phyloP scores from a whole-genome alignment of 2,329 filamentous ascomycete genomes.

The Coniochaeta prunicola region DNA sequence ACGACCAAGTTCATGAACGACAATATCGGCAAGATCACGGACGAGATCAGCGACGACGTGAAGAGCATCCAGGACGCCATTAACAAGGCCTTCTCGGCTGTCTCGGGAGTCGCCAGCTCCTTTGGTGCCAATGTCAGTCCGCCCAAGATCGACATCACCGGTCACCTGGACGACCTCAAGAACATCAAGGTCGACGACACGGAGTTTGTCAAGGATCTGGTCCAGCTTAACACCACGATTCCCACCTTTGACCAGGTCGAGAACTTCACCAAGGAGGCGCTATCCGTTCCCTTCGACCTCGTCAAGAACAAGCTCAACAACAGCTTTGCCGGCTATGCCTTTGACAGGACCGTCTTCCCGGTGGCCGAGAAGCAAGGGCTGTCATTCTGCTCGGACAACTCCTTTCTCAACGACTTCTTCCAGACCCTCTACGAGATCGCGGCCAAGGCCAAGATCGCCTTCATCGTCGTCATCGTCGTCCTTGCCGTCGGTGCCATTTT shows the following conservation, averaged over 20 bases:
- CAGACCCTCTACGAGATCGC: slow-evolving; percentile 59
- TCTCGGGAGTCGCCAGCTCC: slow-evolving; percentile 24
- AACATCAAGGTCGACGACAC: slow-evolving; percentile 60
- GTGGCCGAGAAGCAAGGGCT: slow-evolving; percentile 76
- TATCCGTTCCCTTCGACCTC: slow-evolving; percentile 73
- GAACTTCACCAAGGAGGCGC: slow-evolving; percentile 68
- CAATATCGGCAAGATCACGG: slow-evolving; percentile 43
- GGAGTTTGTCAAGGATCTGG: slow-evolving; percentile 60
- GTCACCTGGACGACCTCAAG: slow-evolving; percentile 58
- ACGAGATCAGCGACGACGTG: slow-evolving; percentile 48
- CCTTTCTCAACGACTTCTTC: slow-evolving; percentile 80
- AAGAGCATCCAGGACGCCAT: slow-evolving; percentile 35
- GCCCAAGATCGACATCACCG: slow-evolving; percentile 56
- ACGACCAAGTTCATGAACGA: slow-evolving; percentile 41
- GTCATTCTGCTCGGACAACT: slow-evolving; percentile 82
- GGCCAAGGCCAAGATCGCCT: slow-evolving; percentile 62
- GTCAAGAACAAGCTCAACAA: slow-evolving; percentile 68
- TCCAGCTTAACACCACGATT: slow-evolving; percentile 68
- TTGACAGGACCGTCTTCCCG: slow-evolving; percentile 72
- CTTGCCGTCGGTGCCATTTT: slow-evolving; percentile 66
- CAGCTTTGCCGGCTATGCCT: slow-evolving; percentile 64
- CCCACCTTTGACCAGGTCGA: slow-evolving; percentile 79
- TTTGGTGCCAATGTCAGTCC: slow-evolving; percentile 22
- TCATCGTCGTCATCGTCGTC: slow-evolving; percentile 66
- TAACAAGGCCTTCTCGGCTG: slow-evolving; percentile 45